phyloP scores from a whole-genome alignment of 306 rosid species.

The Quercus engelmannii region DNA sequence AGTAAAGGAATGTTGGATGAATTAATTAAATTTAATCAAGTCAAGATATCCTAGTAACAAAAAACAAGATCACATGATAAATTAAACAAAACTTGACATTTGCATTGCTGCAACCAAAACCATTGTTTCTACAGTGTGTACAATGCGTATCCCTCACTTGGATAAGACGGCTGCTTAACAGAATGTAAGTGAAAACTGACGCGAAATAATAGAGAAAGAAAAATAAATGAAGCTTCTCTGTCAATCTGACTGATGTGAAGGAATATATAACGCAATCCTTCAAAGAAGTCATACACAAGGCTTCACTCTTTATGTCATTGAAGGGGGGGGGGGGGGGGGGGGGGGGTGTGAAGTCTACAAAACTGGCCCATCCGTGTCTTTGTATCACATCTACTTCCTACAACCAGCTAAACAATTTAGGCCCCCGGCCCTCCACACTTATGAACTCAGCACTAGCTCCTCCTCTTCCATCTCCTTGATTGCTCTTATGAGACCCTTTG shows the following conservation, averaged over 20 bases:
- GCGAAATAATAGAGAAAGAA: not conserved
- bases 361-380: not conserved
- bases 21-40: no score
- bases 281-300: not conserved
- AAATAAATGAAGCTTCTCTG: not conserved
- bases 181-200: not conserved
- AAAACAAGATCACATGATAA: not conserved
- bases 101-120: not conserved
- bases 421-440: constrained; percentile 23
- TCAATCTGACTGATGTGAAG: not conserved
- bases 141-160: not conserved
- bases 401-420: not conserved
- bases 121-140: not conserved
- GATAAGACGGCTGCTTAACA: not conserved
- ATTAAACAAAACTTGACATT: not conserved
- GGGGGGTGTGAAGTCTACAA: not conserved
- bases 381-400: not conserved
- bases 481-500: constrained; percentile 65
- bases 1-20: no score
- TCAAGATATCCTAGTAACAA: not conserved
- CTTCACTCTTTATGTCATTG: not conserved
- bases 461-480: constrained; percentile 73
- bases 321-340: no score
- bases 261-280: not conserved
- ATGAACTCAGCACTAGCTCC: constrained; percentile 28